Conservation (phyloP, 2,329 filamentous ascomycete species). For the Sporothrix pallida region DNA sequence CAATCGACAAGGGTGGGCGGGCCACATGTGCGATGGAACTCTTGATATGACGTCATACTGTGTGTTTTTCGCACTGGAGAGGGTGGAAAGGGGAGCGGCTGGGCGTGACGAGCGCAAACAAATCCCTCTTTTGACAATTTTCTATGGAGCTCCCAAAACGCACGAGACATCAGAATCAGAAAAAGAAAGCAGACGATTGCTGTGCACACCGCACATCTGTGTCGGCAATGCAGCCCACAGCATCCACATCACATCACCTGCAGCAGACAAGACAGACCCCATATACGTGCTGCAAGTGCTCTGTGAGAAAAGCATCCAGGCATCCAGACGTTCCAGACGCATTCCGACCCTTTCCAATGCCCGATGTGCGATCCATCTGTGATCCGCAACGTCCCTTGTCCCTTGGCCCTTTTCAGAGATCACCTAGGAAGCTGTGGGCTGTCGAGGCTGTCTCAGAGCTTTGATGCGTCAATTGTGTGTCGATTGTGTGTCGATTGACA, state of each 20-base stretch:
- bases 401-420: background rate
- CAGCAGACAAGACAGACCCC: background rate
- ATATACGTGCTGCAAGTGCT: background rate
- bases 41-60: conserved; percentile 30
- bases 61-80: background rate
- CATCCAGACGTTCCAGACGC: background rate
- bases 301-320: background rate
- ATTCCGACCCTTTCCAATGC: background rate
- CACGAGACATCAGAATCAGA: conserved; percentile 13
- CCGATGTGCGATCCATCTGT: background rate
- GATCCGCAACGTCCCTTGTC: background rate
- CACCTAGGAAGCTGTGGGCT: background rate
- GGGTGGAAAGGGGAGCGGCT: background rate
- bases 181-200: background rate
- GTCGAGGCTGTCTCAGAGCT: background rate
- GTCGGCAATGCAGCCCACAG: background rate
- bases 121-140: background rate
- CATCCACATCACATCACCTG: background rate
- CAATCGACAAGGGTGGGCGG: conserved; percentile 24
- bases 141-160: background rate
- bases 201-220: background rate
- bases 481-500: background rate
- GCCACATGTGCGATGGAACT: background rate
- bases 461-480: too few relatives aligned
- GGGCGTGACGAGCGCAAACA: background rate